Evolutionary conservation across 2,329 filamentous ascomycete species (phyloP).

Genomic region (Ophiocordyceps sinensis): DNA sequence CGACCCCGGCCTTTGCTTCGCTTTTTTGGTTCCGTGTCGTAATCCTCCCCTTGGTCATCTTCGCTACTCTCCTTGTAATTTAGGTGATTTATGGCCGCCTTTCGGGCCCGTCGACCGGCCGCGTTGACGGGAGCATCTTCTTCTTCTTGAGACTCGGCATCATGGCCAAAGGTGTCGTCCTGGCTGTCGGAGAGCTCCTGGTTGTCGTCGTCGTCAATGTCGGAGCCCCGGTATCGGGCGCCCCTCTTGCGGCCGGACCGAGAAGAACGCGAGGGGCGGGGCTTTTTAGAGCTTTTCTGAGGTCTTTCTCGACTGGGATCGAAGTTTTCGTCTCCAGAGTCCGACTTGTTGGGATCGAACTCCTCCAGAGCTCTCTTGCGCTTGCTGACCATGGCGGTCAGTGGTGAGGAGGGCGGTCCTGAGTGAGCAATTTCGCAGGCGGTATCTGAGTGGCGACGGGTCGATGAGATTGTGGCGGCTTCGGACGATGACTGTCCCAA

Average conservation of each 20-base stretch:
- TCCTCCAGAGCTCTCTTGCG: slow-evolving; percentile 43
- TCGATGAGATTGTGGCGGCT: no score
- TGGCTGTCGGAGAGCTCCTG: slow-evolving; percentile 39
- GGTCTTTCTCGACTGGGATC: slow-evolving; percentile 35
- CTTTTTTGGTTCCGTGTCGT: slow-evolving; percentile 5
- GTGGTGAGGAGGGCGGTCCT: neutral
- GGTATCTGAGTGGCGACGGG: no score
- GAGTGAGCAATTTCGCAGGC: no score
- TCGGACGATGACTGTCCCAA: neutral
- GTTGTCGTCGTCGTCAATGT: slow-evolving; percentile 48
- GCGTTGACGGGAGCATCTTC: slow-evolving; percentile 28
- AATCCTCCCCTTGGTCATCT: slow-evolving; percentile 17
- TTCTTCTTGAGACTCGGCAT: slow-evolving; percentile 21
- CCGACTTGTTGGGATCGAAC: slow-evolving; percentile 53
- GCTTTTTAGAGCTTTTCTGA: slow-evolving; percentile 26
- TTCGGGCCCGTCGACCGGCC: slow-evolving; percentile 33
- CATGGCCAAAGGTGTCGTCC: slow-evolving; percentile 33
- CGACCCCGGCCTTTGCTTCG: slow-evolving; percentile 14
- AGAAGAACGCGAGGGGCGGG: slow-evolving; percentile 21
- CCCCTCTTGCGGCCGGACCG: slow-evolving; percentile 20
- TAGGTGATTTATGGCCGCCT: slow-evolving; percentile 27
- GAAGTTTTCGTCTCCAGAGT: slow-evolving; percentile 52
- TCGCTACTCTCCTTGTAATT: slow-evolving; percentile 33
- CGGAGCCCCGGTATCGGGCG: slow-evolving; percentile 40
- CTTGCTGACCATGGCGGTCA: slow-evolving; percentile 25